Evolutionary conservation across 2,329 filamentous ascomycete species (phyloP), one percentile per base, ranked within the genome.

Genomic region (Pestalotiopsis sp.): DNA sequence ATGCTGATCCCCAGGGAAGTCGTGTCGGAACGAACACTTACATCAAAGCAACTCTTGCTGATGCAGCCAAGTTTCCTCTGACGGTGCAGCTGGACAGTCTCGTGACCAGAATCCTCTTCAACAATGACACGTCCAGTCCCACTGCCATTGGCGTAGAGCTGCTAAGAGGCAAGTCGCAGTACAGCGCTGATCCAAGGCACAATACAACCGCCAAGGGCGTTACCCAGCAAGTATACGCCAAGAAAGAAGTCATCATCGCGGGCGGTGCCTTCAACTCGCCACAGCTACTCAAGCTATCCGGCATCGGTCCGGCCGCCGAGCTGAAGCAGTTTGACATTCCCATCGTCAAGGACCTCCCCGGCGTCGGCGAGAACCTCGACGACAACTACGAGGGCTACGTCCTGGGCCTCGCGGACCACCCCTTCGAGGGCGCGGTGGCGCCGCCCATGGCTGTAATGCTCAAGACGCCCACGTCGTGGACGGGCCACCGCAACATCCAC

Each of bases 181-280:
- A 81, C 68, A 72, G 76, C 41, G 79, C 78, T 13, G 78, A 80
- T 64, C 76, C 75, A 52, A 74, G 77, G 4, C 71, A 76, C 23
- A 75, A 77, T 12, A 76, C 79, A 4, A 74, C 69, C 9, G 78
- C 77, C 9, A 74, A 74, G 45, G 79, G 79, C 17, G 69, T 73
- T 27, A 65, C 68, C 27, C 71, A 71, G 61, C 72, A 68, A 45
- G 71, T 76, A 25, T 76, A 72, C 61, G 75, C 76, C 31, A 75
- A 74, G 1, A 76, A 73, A 27, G 86, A 87, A 71, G 82, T 88
- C 17, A 86, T 88, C 56, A 69, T 87, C 12, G 81, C 82, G 0
- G 84, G 83, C 1, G 86, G 86, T 13, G 77, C 82, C 2, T 84
- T 86, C 73, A 85, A 86, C 74, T 82, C 83, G 3, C 86, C 86